Evolutionary conservation across 73 alveolate genomes (phyloP).

Genomic region (Paramecium bursaria): DNA sequence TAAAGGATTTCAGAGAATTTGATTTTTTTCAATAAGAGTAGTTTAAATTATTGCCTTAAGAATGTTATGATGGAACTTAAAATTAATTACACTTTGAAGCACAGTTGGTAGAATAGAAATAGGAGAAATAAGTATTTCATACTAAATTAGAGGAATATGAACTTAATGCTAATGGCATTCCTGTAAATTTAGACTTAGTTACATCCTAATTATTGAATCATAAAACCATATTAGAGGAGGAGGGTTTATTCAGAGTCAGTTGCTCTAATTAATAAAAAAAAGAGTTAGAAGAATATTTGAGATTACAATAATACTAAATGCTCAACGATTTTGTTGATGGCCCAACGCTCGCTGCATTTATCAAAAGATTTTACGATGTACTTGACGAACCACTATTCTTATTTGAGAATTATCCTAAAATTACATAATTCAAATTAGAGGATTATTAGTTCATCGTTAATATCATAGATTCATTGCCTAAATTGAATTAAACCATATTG

Average conservation of each 20-base stretch:
- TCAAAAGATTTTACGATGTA: slow-evolving; percentile 34
- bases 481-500: not conserved
- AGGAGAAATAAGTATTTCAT: not conserved
- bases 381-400: slow-evolving; percentile 24
- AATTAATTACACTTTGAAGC: slow-evolving; percentile 22
- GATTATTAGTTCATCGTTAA: not conserved
- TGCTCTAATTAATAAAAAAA: not conserved
- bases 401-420: not conserved
- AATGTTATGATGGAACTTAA: slow-evolving; percentile 32
- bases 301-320: not conserved
- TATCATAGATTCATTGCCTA: slow-evolving; percentile 3
- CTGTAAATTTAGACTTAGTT: slow-evolving; percentile 1
- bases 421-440: not conserved
- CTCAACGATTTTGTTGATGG: not conserved
- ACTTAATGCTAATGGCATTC: slow-evolving; percentile 26
- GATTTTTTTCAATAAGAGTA: not conserved
- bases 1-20: not conserved
- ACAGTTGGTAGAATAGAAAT: not conserved
- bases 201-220: not conserved
- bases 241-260: slow-evolving; percentile 36
- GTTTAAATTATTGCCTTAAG: slow-evolving; percentile 2
- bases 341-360: slow-evolving; percentile 4
- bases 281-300: not conserved
- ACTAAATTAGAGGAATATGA: slow-evolving; percentile 39
- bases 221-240: not conserved